These are phyloP conservation scores for Phytophthora foliorum DNA, from an alignment of 352 stramenopile genomes.

Conservation along the genomic window DNA sequence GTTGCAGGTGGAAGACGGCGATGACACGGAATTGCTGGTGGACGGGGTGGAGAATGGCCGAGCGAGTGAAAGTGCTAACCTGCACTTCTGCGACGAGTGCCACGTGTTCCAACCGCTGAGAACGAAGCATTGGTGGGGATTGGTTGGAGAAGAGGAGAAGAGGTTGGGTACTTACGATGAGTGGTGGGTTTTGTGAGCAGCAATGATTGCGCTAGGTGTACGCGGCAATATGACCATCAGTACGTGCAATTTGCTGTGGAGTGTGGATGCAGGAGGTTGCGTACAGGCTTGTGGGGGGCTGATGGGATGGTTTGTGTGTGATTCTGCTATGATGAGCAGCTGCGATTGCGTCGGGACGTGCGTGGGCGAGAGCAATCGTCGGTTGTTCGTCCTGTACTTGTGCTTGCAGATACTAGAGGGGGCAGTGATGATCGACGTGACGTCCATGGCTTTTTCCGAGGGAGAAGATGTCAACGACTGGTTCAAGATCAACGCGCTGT, in stretches of 20 bases:
- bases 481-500: slow-evolving; percentile 76
- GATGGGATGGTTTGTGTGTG: background rate
- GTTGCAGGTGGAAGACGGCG: slow-evolving; percentile 29
- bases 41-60: slow-evolving; percentile 25
- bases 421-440: slow-evolving; percentile 57
- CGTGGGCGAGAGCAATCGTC: slow-evolving; percentile 76
- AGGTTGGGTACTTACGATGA: slow-evolving; percentile 1
- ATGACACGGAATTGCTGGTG: slow-evolving; percentile 47
- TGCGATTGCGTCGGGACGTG: slow-evolving; percentile 85
- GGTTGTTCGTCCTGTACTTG: slow-evolving; percentile 74
- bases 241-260: slow-evolving; percentile 42
- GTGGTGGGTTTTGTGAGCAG: slow-evolving; percentile 38
- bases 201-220: slow-evolving; percentile 79
- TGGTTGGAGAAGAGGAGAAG: background rate
- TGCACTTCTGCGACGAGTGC: slow-evolving; percentile 71
- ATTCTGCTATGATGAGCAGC: slow-evolving; percentile 35
- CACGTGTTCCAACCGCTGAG: slow-evolving; percentile 70
- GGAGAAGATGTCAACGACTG: slow-evolving; percentile 72
- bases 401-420: slow-evolving; percentile 66
- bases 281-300: background rate
- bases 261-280: background rate
- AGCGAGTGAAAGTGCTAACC: slow-evolving; percentile 19
- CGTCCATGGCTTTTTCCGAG: slow-evolving; percentile 61
- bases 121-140: slow-evolving; percentile 74
- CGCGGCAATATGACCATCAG: slow-evolving; percentile 87